A percentile compares a stretch with the other conserved stretches of the same genome.
These are phyloP conservation scores for Pseudogymnoascus sp. DNA, from an alignment of 2,329 filamentous ascomycete genomes.

Conservation along the genomic window DNA sequence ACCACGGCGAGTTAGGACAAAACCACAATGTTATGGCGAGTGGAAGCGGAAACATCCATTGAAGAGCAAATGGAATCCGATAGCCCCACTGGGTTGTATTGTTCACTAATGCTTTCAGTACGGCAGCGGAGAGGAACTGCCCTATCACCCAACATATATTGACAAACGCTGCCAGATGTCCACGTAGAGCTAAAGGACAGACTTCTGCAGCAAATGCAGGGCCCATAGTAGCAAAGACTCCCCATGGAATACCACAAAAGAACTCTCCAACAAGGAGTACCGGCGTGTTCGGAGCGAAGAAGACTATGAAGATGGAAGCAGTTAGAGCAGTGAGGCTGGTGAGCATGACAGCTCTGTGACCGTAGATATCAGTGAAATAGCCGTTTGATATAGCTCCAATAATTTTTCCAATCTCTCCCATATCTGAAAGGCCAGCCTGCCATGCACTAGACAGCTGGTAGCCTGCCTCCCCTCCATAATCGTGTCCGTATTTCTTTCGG, in stretches of 20 bases:
- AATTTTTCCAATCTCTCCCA: conserved; percentile 34
- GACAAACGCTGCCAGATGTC: conserved; percentile 45
- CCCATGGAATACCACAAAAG: conserved; percentile 42
- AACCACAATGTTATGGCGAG: conserved; percentile 36
- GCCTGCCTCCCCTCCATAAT: conserved; percentile 19
- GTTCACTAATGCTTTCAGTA: conserved; percentile 37
- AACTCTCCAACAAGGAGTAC: conserved; percentile 40
- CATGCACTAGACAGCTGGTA: conserved; percentile 36
- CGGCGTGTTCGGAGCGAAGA: conserved; percentile 40
- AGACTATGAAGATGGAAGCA: conserved; percentile 40
- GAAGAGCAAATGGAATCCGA: conserved; percentile 40
- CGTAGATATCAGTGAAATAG: conserved; percentile 40
- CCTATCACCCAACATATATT: conserved; percentile 45
- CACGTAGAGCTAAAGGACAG: conserved; percentile 43
- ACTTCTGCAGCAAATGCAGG: conserved; percentile 37
- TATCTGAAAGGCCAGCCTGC: conserved; percentile 37
- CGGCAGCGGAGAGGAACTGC: conserved; percentile 39
- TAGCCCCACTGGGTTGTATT: conserved; percentile 40
- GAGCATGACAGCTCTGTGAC: conserved; percentile 41
- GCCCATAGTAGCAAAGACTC: conserved; percentile 39
- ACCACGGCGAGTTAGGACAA: conserved; percentile 43
- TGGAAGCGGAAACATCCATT: conserved; percentile 43
- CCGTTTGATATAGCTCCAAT: conserved; percentile 37
- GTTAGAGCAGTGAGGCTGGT: conserved; percentile 36
- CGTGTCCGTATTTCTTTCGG: conserved; percentile 25